phyloP scores from a whole-genome alignment of 192 early-diverging fungal species.

The Backusella psychrophila region DNA sequence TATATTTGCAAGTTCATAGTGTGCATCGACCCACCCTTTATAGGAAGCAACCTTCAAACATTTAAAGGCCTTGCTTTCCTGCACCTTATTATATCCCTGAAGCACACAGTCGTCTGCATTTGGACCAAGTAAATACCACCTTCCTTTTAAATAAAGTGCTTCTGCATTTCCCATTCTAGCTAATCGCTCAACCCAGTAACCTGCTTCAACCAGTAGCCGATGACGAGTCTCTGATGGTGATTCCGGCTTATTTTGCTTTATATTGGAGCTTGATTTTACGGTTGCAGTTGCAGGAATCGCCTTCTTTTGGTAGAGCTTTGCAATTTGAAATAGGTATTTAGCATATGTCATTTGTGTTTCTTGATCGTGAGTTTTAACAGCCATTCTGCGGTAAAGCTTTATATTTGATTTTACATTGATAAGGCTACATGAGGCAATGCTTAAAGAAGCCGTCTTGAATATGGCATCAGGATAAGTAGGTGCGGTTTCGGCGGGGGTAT shows the following conservation, averaged over 20 bases:
- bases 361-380: conserved; percentile 73
- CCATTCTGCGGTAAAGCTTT: conserved; percentile 73
- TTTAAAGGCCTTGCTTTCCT: conserved; percentile 64
- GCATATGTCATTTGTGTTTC: conserved; percentile 74
- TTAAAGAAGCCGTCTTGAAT: conserved; percentile 1
- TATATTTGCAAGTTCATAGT: conserved; percentile 61
- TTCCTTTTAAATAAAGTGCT: conserved; percentile 73
- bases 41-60: conserved; percentile 64
- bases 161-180: conserved; percentile 68
- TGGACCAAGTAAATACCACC: conserved; percentile 66
- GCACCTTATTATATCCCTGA: conserved; percentile 46
- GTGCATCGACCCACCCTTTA: conserved; percentile 60
- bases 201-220: conserved; percentile 55
- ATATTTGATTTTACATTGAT: conserved; percentile 30
- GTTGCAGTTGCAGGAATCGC: not conserved
- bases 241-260: not conserved
- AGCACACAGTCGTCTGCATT: conserved; percentile 16
- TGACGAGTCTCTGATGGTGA: conserved; percentile 30
- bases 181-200: conserved; percentile 72
- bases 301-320: conserved; percentile 38
- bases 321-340: conserved; percentile 72
- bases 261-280: not conserved
- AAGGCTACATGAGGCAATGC: conserved; percentile 29
- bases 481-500: not conserved
- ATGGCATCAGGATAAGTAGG: not conserved